Base-by-base conservation (phyloP, 441 rosid species). In the Macaranga tanarius region DNA sequence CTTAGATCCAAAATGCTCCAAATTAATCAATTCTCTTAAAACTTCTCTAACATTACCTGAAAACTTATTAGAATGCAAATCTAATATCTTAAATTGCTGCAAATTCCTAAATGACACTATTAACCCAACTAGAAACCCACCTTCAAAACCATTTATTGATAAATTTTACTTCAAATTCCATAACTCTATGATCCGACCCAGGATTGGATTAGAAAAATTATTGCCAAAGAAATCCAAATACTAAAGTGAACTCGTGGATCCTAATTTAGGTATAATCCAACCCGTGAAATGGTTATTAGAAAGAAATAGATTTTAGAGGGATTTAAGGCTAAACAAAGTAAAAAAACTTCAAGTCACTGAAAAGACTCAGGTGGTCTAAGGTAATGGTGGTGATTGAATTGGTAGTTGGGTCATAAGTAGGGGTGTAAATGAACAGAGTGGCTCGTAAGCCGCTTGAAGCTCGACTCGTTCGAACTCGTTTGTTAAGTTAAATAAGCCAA, bases 1-100 rank as follows among this genome's bases (percentile, higher is more conserved):
- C 98, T 94, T 88, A 94, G 86, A 80, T 94, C 98, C 76, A 94
- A 86, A 50, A n/a, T 76, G 70, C 75, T 94, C 98, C 42, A 89
- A 86, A 73, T 92, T 94, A 86, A 83, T 83, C 62, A 92, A 69
- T 76, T 86, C 89, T 26, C 79, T 77, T 72, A 92, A 81, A 23
- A 94, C 69, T 73, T 75, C 82, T 0, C 81, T 81, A 45, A 92
- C 79, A 72, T 90, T 88, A 4, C 97, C 98, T 70, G 76, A 65
- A 31, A 94, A 52, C 75, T 60, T 63, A 74, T 94, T 94, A 8
- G 69, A 70, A 59, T 77, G 92, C 84, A 94, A 89, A 87, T 92
- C 97, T 72, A 94, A 73, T 66, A 82, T 85, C 76, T 77, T 86
- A 69, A 94, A 68, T 77, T 94, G 97, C 86, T 92, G 93, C 62